Evolutionary conservation across 2,329 filamentous ascomycete species (phyloP), one percentile per base, ranked within the genome.

Genomic region (Penicillium polonicum): DNA sequence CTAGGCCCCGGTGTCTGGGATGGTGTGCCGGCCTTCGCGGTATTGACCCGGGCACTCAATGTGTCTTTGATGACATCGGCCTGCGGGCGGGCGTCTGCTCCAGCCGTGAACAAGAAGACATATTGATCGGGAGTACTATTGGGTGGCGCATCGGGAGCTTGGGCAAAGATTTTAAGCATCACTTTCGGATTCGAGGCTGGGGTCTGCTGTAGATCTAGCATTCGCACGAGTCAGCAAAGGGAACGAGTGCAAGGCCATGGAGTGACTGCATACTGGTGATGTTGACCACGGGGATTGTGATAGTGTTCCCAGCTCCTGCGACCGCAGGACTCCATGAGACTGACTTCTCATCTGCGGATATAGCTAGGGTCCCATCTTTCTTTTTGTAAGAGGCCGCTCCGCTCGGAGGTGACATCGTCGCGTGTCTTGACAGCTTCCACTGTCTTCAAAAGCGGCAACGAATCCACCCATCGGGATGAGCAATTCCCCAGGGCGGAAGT

Each of bases 91-190:
- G 93, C 90, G 64, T 89, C 85, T 23, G 83, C 78, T 13, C 84
- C 76, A 3, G 91, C 91, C 58, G 91, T 95, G 77, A 99, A 97
- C 63, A 90, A 88, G 74, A 99, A 97, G 48, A 93, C 85, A 72
- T 95, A 91, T 54, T 87, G 85, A 45, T 87, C 83, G 19, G 90
- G 79, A 3, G 69, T 62, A 6, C 59, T 67, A 12, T 67, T 66
- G 3, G 71, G 66, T 5, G 65, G 58, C 17, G 69, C 58, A 36
- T 72, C 68, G 23, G 85, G 76, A 42, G 84, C 76, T 72, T 92
- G 89, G 61, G 89, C 89, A 66, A 97, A 90, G 55, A 99, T 88
- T 74, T 94, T 96, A 59, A 97, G 83, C 83, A 96, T 96, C 52
- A 96, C 92, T 80, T 96, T 97, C 19, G 91, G 81, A 36, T 86